A percentile compares a stretch with the other conserved stretches of the same genome.
phyloP scores from a whole-genome alignment of 2,329 filamentous ascomycete species.

The Sclerotiophoma versabilis region DNA sequence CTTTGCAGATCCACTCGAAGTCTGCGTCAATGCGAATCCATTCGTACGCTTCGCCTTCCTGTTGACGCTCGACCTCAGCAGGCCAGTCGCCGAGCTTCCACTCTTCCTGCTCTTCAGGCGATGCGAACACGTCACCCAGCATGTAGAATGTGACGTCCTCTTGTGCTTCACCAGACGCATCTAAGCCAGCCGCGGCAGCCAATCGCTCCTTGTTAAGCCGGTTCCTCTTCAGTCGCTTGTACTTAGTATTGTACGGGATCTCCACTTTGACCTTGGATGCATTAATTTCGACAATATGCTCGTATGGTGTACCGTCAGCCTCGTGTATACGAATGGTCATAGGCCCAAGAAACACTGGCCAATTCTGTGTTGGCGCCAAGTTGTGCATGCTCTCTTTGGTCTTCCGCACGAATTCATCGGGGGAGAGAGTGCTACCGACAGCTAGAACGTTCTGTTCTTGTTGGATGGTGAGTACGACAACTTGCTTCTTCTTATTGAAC shows the following conservation, averaged over 20 bases:
- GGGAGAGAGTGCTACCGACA: conserved; percentile 60
- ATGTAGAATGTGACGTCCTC: conserved; percentile 89
- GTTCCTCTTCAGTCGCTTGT: conserved; percentile 93
- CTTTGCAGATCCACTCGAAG: conserved; percentile 95
- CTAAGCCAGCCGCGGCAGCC: conserved; percentile 67
- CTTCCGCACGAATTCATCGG: conserved; percentile 80
- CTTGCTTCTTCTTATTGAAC: conserved; percentile 97
- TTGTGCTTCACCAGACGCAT: conserved; percentile 67
- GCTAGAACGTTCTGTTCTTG: conserved; percentile 59
- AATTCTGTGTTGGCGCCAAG: conserved; percentile 72
- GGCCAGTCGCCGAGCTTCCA: conserved; percentile 93
- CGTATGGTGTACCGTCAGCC: conserved; percentile 96
- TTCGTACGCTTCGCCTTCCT: conserved; percentile 96
- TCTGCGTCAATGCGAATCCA: conserved; percentile 99
- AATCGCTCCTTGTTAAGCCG: conserved; percentile 81
- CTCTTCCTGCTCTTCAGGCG: conserved; percentile 77
- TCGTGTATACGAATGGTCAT: conserved; percentile 99
- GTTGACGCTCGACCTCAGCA: conserved; percentile 83
- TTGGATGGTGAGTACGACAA: conserved; percentile 87
- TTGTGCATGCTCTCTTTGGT: conserved; percentile 78
- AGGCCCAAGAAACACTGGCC: conserved; percentile 87
- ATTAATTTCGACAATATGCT: conserved; percentile 95
- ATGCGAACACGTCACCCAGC: conserved; percentile 87
- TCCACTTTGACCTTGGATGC: conserved; percentile 86
- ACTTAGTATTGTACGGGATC: conserved; percentile 98